Base-by-base conservation (phyloP, 139 green algal species). In the Eudorina sp. region DNA sequence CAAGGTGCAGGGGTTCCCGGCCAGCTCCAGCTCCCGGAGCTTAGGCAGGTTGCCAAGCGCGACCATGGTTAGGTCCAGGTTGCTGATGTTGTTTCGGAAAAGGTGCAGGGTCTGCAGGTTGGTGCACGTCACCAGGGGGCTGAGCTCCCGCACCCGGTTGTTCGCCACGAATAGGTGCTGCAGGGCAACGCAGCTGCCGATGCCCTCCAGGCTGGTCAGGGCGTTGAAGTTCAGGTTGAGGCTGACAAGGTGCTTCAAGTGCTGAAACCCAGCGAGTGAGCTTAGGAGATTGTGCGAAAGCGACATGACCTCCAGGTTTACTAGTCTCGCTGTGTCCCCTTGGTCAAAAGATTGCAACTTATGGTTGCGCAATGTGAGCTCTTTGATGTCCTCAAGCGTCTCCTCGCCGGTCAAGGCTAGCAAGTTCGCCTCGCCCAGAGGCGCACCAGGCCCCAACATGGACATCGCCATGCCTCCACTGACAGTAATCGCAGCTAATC, bases 201-300 rank as follows among this genome's bases (percentile, higher is more conserved):
- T 51, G 19, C 90, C 90, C n/a, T 89, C 72, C 31, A 92, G 72
- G 62, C 76, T 90, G 25, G 79, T 83, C 21, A 92, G 81, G 5
- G 62, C 51, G 73, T 92, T 92, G 79, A 62, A 86, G 72, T 92
- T 92, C 1, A 92, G 27, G 60, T 92, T 92, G 16, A 92, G 73
- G 48, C 85, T 90, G 60, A 79, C 53, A 3, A 92, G 73, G 41
- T 48, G 27, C 19, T 27, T 46, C 0, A 92, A 81, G 78, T 85
- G 84, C 25, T 77, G 53, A 51, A 92, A 87, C 55, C 85, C 79
- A 5, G 43, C 34, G 1, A 92, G 72, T 1, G 80, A 86, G 73
- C 53, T 60, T 2, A 92, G 60, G 31, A 79, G 60, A 80, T 92
- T 92, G 73, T 92, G 90, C 16, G 90, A 92, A 7, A 92, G 62